Evolutionary conservation across 257 asterid genomes (phyloP), one percentile per base, ranked within the genome.

Genomic region (Henckelia pumila): DNA sequence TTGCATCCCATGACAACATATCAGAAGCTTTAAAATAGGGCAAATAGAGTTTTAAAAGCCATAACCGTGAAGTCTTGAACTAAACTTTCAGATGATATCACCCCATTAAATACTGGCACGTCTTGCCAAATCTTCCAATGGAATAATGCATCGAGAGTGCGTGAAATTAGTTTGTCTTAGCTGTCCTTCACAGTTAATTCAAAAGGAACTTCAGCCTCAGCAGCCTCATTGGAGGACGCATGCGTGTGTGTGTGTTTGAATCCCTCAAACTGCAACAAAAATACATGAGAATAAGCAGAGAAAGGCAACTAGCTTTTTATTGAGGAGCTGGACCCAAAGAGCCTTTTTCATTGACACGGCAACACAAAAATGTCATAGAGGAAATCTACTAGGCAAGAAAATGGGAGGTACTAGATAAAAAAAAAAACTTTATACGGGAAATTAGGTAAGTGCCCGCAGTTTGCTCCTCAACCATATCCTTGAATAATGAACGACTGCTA

Each of bases 261-360:
- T 74, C 83, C 91, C 75, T 90, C 95, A 23, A 65, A 77, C 97
- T 91, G 91, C 73, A 77, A 62, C 71, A 73, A 71, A 49, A 65
- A 70, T 26, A 44, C 33, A 70, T 22, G 26, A 63, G 21, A 55
- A 63, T 64, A 66, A 10, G n/a, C 23, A 24, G 26, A 3, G 44
- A 29, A 29, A 35, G 28, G 56, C 20, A 66, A 50, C n/a, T 44
- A 55, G 28, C 61, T 47, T 26, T 6, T 21, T 19, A 22, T 24
- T 8, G 1, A 66, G 49, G 70, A 11, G 24, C 65, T 61, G 9
- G 29, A 56, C 32, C 22, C 59, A 17, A 64, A 25, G n/a, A 61
- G 37, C 56, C 66, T 19, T 52, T 52, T 29, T 50, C 24, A 25
- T 55, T 23, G 28, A 56, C 13, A 56, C 6, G 16, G 5, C 28